Conservation (phyloP, 2,329 filamentous ascomycete genomes). For the Aspergillus sp. region DNA sequence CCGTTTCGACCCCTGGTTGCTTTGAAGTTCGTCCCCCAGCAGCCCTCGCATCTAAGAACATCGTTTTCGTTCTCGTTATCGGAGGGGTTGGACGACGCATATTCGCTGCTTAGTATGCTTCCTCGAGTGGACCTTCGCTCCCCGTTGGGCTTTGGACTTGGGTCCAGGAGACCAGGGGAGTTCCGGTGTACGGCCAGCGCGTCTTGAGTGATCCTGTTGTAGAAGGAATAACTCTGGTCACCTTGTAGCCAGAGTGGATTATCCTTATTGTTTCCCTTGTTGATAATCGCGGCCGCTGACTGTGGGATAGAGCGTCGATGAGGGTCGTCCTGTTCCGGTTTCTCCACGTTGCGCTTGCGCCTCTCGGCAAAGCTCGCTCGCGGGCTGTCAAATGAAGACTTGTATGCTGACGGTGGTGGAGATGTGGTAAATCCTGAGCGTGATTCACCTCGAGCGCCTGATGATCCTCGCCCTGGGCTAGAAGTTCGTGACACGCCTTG, state of each 20-base stretch:
- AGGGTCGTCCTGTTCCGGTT: constrained; percentile 8
- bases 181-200: constrained; percentile 32
- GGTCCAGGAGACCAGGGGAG: constrained; percentile 1
- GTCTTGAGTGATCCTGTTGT: constrained; percentile 48
- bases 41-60: constrained; percentile 58
- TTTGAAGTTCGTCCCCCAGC: constrained; percentile 63
- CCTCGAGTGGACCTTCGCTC: constrained; percentile 46
- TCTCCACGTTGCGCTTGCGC: constrained; percentile 10
- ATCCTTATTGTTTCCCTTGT: constrained; percentile 25
- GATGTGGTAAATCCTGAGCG: constrained; percentile 27
- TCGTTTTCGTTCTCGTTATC: constrained; percentile 49
- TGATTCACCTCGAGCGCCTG: constrained; percentile 28
- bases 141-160: background rate
- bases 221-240: constrained; percentile 55
- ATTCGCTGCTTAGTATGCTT: constrained; percentile 61
- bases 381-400: constrained; percentile 22
- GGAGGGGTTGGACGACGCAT: constrained; percentile 41
- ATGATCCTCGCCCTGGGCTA: constrained; percentile 22
- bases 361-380: constrained; percentile 18
- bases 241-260: constrained; percentile 52
- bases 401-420: constrained; percentile 26
- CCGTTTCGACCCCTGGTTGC: constrained; percentile 55
- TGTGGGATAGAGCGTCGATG: background rate
- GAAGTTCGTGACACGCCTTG: constrained; percentile 21
- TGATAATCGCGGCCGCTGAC: constrained; percentile 24